phyloP scores from a whole-genome alignment of 257 asterid species.

The Schizonepeta tenuifolia region DNA sequence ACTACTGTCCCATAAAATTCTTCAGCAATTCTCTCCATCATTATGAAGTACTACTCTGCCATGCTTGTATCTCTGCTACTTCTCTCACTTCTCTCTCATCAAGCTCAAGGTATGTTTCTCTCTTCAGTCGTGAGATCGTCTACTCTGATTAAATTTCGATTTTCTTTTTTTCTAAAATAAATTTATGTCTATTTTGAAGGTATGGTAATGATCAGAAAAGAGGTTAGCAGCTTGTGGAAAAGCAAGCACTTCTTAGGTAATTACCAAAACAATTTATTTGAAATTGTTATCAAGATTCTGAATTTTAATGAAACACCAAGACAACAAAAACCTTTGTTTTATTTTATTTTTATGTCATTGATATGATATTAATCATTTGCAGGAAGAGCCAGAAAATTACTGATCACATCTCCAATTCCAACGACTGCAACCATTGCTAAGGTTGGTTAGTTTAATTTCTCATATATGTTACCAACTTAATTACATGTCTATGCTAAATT shows the following conservation, averaged over 20 bases:
- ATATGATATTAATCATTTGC: slow-evolving; percentile 31
- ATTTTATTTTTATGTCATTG: not conserved
- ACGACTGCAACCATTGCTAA: slow-evolving; percentile 41
- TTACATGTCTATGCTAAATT: no score
- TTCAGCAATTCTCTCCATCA: not conserved
- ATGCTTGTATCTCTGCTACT: slow-evolving; percentile 47
- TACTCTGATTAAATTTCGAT: no score
- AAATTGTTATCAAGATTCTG: not conserved
- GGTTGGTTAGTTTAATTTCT: slow-evolving; percentile 50
- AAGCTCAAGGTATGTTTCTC: slow-evolving; percentile 43
- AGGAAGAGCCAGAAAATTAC: slow-evolving; percentile 67
- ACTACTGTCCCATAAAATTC: not conserved
- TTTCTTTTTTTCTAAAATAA: no score
- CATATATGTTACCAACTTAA: not conserved
- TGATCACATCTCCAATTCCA: slow-evolving; percentile 39
- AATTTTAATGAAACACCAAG: not conserved
- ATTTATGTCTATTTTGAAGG: slow-evolving; percentile 32
- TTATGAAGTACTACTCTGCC: slow-evolving; percentile 39
- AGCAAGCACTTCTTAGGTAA: slow-evolving; percentile 49
- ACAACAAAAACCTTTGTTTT: not conserved
- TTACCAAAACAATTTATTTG: not conserved
- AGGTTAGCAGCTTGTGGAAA: slow-evolving; percentile 19
- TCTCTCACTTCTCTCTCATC: slow-evolving; percentile 45
- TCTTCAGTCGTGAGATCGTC: not conserved
- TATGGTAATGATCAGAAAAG: slow-evolving; percentile 39